Percentiles rank a stretch among this genome's conserved stretches.
These are phyloP conservation scores for Neurospora sp. DNA, from an alignment of 2,329 filamentous ascomycete species.

Conservation along the genomic window DNA sequence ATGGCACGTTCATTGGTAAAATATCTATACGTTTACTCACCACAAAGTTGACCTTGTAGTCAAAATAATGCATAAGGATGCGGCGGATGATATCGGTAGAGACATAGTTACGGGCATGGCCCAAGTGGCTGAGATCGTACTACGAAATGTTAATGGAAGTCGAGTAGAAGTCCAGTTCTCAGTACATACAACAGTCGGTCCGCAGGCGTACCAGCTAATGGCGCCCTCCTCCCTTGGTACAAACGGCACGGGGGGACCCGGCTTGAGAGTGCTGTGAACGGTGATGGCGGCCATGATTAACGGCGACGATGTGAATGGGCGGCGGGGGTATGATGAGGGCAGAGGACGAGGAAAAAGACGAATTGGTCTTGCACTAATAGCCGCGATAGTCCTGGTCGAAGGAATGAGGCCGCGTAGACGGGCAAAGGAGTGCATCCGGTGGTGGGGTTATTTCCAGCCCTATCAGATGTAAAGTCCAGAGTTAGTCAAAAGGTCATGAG, in stretches of 20 bases:
- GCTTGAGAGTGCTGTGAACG: slow-evolving; percentile 69
- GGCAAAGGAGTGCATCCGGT: slow-evolving; percentile 13
- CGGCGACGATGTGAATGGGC: slow-evolving; percentile 15
- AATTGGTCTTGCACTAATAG: slow-evolving; percentile 5
- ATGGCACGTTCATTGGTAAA: not conserved
- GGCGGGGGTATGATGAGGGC: slow-evolving; percentile 6
- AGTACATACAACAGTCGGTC: slow-evolving; percentile 77
- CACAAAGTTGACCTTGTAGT: slow-evolving; percentile 73
- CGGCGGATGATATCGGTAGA: slow-evolving; percentile 80
- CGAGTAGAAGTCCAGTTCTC: slow-evolving; percentile 19
- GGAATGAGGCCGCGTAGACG: slow-evolving; percentile 5
- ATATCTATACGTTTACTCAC: slow-evolving; percentile 4
- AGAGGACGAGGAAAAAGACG: slow-evolving; percentile 4
- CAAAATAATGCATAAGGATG: slow-evolving; percentile 74
- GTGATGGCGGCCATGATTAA: slow-evolving; percentile 47
- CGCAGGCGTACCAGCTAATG: slow-evolving; percentile 82
- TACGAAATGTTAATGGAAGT: slow-evolving; percentile 26
- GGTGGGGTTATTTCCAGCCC: not conserved
- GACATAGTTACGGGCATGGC: slow-evolving; percentile 84
- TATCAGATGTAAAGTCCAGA: not conserved
- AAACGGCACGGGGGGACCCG: slow-evolving; percentile 64
- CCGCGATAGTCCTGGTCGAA: slow-evolving; percentile 1
- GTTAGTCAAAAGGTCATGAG: slow-evolving; percentile 7
- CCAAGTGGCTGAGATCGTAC: slow-evolving; percentile 62
- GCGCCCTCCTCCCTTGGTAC: slow-evolving; percentile 60